Base-by-base conservation (phyloP, 2,329 filamentous ascomycete species). In the Tolypocladium inflatum region DNA sequence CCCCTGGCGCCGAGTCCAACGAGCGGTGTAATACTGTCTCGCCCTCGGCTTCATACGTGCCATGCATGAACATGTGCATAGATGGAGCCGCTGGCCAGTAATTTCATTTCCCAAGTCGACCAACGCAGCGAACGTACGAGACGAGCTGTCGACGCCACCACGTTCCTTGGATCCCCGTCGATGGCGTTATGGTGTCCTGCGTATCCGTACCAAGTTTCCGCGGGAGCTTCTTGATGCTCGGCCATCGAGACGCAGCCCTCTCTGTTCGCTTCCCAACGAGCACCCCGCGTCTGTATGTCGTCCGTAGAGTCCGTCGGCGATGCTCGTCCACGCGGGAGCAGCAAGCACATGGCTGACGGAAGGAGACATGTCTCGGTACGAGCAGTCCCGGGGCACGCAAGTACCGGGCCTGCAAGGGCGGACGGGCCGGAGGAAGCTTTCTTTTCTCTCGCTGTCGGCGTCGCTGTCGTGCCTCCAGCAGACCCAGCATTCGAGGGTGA, bases 31-130 rank as follows among this genome's bases (percentile, higher is more conserved):
- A 30, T 30, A 30, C 38, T 26, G 55, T 42, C 7, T 42, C 23
- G 35, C 13, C 17, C 19, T 51, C 23, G 38, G 3, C 37, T 21
- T 53, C 21, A 38, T 56, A 26, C 26, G 37, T 33, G 52, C 48
- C 38, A 35, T 53, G 55, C 55, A 57, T 53, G 38, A 57, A 54
- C 52, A 26, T 54, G 52, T 42, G 52, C 52, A 54, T 38, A 26
- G 21, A 54, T n/a, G 21, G 33, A 38, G 37, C 39, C n/a, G 21
- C n/a, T 13, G 37, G 9, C 15, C 38, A 8, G 52, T 38, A 41
- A 19, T 30, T 30, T 33, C 45, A 13, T 30, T 48, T 48, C 33
- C 26, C 45, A 33, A n/a, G 45, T 50, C 45, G 26, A 33, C 45
- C 26, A 19, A 33, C 45, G 26, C 45, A 33, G 26, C 45, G 26